Percentiles rank a stretch among this genome's conserved stretches.
phyloP scores from a whole-genome alignment of 192 early-diverging fungal genomes.

The Helicostylum pulchrum region DNA sequence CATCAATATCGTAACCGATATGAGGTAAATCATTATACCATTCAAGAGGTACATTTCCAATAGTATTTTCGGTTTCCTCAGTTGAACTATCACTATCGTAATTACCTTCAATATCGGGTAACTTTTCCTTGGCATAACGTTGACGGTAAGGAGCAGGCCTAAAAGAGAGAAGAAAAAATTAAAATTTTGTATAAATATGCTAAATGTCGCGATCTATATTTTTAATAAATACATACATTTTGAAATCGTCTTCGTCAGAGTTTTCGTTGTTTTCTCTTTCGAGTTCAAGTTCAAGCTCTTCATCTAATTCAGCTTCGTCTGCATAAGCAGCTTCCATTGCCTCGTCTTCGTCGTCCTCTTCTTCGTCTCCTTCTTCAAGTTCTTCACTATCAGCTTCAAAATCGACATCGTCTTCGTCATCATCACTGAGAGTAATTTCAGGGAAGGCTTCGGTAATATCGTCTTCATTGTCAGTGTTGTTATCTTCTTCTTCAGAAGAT shows the following conservation, averaged over 20 bases:
- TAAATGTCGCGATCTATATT: background rate
- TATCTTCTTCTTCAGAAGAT: slow-evolving; percentile 49
- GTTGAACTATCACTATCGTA: slow-evolving; percentile 93
- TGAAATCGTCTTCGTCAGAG: slow-evolving; percentile 14
- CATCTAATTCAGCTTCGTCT: slow-evolving; percentile 47
- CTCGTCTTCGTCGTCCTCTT: slow-evolving; percentile 8
- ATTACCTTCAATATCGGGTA: slow-evolving; percentile 88
- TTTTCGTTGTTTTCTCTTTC: slow-evolving; percentile 25
- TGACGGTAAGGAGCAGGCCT: slow-evolving; percentile 8
- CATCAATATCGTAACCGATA: slow-evolving; percentile 94
- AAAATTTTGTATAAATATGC: too few relatives aligned
- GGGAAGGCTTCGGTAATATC: slow-evolving; percentile 34
- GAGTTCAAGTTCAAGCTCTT: slow-evolving; percentile 38
- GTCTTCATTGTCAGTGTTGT: slow-evolving; percentile 37
- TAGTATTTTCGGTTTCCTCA: slow-evolving; percentile 87
- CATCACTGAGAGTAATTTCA: slow-evolving; percentile 22
- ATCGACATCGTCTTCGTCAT: slow-evolving; percentile 42
- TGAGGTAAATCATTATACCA: slow-evolving; percentile 98
- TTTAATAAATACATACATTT: slow-evolving; percentile 8
- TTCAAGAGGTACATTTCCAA: slow-evolving; percentile 94
- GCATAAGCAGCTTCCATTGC: slow-evolving; percentile 34
- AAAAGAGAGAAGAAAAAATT: slow-evolving; percentile 36
- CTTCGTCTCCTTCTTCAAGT: slow-evolving; percentile 23
- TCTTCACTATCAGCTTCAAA: slow-evolving; percentile 40
- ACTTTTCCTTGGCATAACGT: slow-evolving; percentile 28